phyloP scores from a whole-genome alignment of 2,329 filamentous ascomycete genomes.

The Meredithiella fracta region DNA sequence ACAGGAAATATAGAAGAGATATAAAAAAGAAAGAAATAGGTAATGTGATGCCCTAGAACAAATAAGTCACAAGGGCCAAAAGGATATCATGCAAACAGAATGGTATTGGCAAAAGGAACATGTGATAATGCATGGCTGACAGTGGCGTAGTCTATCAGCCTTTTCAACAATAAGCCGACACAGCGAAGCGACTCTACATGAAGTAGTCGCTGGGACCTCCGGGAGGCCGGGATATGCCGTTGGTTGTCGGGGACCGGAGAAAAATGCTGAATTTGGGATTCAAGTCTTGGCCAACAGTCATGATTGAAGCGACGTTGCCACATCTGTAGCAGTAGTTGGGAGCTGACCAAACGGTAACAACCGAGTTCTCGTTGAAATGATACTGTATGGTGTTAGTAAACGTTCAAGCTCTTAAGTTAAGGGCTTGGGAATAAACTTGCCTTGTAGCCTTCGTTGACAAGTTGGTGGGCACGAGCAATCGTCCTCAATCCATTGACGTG shows the following conservation, averaged over 20 bases:
- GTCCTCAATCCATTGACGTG: constrained; percentile 93
- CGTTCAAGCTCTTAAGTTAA: neutral
- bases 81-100: neutral
- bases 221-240: constrained; percentile 59
- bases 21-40: neutral
- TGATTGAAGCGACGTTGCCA: constrained; percentile 92
- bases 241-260: constrained; percentile 75
- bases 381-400: constrained; percentile 38
- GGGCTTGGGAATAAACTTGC: constrained; percentile 30
- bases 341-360: constrained; percentile 95
- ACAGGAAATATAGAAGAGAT: neutral
- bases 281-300: constrained; percentile 73
- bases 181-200: constrained; percentile 27
- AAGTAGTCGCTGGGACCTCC: constrained; percentile 56
- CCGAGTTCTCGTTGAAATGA: constrained; percentile 86
- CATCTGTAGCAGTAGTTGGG: constrained; percentile 93
- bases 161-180: neutral
- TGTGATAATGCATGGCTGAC: constrained; percentile 1
- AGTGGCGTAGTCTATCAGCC: neutral
- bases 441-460: constrained; percentile 97
- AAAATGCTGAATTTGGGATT: constrained; percentile 88
- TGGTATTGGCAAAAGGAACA: neutral
- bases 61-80: neutral
- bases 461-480: constrained; percentile 90
- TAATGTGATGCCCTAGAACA: neutral